phyloP scores from a whole-genome alignment of 78 protist species.

The Planoprotostelium fungivorum region DNA sequence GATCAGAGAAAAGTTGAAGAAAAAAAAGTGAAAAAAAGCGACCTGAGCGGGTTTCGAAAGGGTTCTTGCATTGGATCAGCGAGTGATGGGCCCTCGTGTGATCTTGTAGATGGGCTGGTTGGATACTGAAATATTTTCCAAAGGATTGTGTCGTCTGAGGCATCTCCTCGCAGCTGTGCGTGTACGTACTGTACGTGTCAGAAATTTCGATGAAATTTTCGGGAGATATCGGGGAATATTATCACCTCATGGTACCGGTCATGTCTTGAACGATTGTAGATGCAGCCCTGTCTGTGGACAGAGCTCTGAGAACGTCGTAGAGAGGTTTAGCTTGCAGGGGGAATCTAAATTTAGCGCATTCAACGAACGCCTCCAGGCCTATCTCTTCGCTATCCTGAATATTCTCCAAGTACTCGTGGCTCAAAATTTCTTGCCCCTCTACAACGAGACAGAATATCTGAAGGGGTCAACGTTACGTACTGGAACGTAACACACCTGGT shows the following conservation, averaged over 20 bases:
- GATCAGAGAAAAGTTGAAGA: too few relatives aligned
- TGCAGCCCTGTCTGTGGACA: background rate
- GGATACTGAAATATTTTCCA: background rate
- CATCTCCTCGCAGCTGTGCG: background rate
- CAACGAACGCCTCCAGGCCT: background rate
- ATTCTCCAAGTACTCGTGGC: too few relatives aligned
- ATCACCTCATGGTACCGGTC: background rate
- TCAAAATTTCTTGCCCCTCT: background rate
- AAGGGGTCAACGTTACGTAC: background rate
- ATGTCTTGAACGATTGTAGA: background rate
- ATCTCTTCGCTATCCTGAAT: too few relatives aligned
- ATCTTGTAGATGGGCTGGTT: background rate
- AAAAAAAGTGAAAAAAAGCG: background rate
- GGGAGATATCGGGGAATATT: background rate
- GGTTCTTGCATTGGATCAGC: background rate
- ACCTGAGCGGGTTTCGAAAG: background rate
- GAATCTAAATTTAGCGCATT: background rate
- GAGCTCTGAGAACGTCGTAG: background rate
- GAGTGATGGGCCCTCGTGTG: too few relatives aligned
- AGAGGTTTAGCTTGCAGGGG: background rate
- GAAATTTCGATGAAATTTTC: background rate
- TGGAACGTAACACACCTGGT: background rate
- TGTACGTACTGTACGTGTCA: background rate
- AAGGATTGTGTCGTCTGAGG: background rate
- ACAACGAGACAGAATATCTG: background rate